A percentile compares a stretch with the other conserved stretches of the same genome.
These are phyloP conservation scores for Irpex sp. DNA, from an alignment of 1,284 basidiomycete species.

Conservation along the genomic window DNA sequence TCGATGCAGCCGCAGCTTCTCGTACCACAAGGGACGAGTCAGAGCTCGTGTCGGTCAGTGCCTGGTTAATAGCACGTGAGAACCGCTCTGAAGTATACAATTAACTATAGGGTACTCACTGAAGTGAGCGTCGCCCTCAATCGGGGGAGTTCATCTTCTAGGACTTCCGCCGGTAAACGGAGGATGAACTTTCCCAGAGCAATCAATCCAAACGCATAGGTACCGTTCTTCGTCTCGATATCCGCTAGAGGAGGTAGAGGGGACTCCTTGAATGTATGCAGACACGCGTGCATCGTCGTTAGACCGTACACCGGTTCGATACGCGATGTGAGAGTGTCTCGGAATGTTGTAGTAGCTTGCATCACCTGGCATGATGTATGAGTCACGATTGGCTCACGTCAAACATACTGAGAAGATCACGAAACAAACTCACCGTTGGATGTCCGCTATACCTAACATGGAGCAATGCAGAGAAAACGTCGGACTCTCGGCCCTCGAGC, in stretches of 20 bases:
- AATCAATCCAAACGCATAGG: constrained; percentile 78
- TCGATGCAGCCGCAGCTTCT: constrained; percentile 75
- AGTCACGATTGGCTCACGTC: constrained; percentile 9
- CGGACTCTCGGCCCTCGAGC: constrained; percentile 70
- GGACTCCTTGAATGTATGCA: constrained; percentile 59
- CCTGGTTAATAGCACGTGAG: constrained; percentile 35
- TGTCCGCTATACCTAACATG: constrained; percentile 66
- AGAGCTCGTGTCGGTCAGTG: constrained; percentile 57
- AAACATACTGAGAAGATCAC: constrained; percentile 1
- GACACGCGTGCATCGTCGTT: constrained; percentile 70
- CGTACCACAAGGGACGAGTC: constrained; percentile 66
- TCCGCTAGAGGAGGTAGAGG: constrained; percentile 38
- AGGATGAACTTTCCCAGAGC: constrained; percentile 79
- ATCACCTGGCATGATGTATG: constrained; percentile 48
- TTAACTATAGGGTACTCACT: constrained; percentile 38
- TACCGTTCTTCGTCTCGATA: constrained; percentile 52
- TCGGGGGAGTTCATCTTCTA: constrained; percentile 82
- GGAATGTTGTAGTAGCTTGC: constrained; percentile 75
- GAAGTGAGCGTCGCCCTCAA: constrained; percentile 64
- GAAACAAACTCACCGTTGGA: constrained; percentile 47
- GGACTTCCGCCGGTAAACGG: constrained; percentile 72
- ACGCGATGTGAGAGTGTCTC: constrained; percentile 64
- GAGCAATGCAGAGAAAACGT: constrained; percentile 62
- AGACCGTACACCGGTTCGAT: constrained; percentile 81
- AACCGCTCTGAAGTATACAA: background rate